These are phyloP conservation scores for Trichophyton simii DNA, from an alignment of 2,329 filamentous ascomycete species.

Conservation along the genomic window DNA sequence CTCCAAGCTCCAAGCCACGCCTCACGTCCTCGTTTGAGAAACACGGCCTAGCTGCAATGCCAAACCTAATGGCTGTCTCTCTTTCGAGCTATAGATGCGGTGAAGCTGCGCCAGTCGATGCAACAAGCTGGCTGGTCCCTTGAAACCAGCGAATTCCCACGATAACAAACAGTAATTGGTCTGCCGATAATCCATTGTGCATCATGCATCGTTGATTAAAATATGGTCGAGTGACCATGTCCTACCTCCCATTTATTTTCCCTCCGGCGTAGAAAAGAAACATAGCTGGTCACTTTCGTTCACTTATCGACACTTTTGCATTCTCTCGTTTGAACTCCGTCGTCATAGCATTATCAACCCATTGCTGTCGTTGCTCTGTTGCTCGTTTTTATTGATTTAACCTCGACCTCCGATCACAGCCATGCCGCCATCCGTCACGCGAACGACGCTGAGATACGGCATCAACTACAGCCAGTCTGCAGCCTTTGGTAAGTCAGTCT, in stretches of 20 bases:
- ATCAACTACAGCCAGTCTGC: conserved; percentile 1
- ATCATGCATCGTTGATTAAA: background rate
- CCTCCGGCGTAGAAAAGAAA: background rate
- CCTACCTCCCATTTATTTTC: background rate
- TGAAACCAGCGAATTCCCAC: background rate
- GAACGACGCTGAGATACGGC: conserved; percentile 2
- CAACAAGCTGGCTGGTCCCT: background rate
- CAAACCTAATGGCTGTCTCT: background rate
- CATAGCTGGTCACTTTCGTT: background rate
- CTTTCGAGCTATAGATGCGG: background rate
- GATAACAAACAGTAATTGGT: background rate
- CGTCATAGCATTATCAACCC: background rate
- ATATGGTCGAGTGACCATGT: conserved; percentile 1
- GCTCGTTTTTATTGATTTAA: background rate
- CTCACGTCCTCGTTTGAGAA: background rate
- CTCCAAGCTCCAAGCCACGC: background rate
- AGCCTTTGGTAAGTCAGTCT: background rate
- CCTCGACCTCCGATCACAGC: background rate
- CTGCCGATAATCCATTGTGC: background rate
- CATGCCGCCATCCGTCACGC: background rate
- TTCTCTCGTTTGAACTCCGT: background rate
- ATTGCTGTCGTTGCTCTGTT: background rate
- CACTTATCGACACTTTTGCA: background rate
- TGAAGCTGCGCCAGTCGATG: background rate
- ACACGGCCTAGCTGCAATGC: background rate